These are phyloP conservation scores for Fusarium sp. DNA, from an alignment of 2,329 filamentous ascomycete genomes.

Conservation along the genomic window DNA sequence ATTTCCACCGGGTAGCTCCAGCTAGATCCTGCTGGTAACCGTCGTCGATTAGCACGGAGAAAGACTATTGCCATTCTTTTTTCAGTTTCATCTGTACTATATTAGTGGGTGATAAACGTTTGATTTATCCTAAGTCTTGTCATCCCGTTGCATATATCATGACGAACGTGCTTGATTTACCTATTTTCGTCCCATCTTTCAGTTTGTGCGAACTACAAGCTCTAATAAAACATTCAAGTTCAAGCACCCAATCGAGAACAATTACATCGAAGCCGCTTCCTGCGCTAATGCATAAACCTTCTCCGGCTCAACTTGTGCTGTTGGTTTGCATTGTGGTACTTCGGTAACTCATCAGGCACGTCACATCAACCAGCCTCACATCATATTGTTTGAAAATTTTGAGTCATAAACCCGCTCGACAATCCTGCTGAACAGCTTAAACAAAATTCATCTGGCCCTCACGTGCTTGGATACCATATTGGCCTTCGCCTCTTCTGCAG, in stretches of 20 bases:
- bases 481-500: background rate
- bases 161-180: background rate
- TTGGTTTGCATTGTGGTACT: background rate
- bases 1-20: background rate
- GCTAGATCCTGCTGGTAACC: background rate
- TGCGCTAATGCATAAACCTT: background rate
- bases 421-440: background rate
- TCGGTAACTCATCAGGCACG: background rate
- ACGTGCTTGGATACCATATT: background rate
- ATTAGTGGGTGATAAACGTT: background rate
- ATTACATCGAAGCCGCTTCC: background rate
- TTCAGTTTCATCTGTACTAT: background rate
- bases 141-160: background rate
- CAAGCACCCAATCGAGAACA: background rate
- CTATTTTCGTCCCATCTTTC: background rate
- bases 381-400: background rate
- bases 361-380: background rate
- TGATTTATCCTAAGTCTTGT: background rate
- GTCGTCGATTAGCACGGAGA: background rate
- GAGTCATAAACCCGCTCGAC: background rate
- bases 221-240: background rate
- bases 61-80: background rate
- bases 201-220: background rate
- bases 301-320: background rate
- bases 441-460: background rate